These are phyloP conservation scores for Fusarium staphyleae DNA, from an alignment of 2,329 filamentous ascomycete genomes.

Conservation along the genomic window DNA sequence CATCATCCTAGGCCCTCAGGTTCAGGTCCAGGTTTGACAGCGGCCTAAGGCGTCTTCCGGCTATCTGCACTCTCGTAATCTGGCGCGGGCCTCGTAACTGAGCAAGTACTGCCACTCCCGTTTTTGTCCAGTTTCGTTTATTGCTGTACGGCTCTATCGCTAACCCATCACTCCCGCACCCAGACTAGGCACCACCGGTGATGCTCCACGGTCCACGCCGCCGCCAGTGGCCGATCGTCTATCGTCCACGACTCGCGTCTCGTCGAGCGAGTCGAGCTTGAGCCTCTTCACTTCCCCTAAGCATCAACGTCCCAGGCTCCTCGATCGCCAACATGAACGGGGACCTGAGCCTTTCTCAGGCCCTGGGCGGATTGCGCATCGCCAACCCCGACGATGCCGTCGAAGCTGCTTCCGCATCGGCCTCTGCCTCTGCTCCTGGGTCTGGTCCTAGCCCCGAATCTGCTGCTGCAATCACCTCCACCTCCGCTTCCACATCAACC, in stretches of 20 bases:
- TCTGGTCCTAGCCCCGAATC: conserved; percentile 22
- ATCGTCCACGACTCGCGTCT: conserved; percentile 37
- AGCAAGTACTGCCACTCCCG: conserved; percentile 7
- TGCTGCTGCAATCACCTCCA: conserved; percentile 20
- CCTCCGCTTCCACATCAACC: conserved; percentile 25
- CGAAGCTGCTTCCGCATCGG: conserved; percentile 43
- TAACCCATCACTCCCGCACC: conserved; percentile 25
- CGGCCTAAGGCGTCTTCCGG: conserved; percentile 29
- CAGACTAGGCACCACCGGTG: conserved; percentile 33
- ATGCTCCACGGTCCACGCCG: conserved; percentile 40
- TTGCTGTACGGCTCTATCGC: conserved; percentile 24
- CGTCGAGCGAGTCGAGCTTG: conserved; percentile 30
- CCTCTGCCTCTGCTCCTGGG: conserved; percentile 34
- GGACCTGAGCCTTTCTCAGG: conserved; percentile 90
- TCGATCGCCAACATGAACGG: conserved; percentile 74
- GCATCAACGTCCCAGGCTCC: conserved; percentile 33
- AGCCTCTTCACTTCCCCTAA: conserved; percentile 37
- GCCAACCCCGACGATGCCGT: conserved; percentile 87
- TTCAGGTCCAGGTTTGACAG: conserved; percentile 27
- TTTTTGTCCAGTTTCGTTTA: conserved; percentile 14
- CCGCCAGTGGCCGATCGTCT: conserved; percentile 36
- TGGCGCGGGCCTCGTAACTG: conserved; percentile 25
- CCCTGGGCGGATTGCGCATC: conserved; percentile 92
- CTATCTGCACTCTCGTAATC: conserved; percentile 31
- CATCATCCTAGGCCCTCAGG: conserved; percentile 29